Evolutionary conservation across 225 moss, liverwort and hornwort species (phyloP).

Genomic region (Climacium dendroides): DNA sequence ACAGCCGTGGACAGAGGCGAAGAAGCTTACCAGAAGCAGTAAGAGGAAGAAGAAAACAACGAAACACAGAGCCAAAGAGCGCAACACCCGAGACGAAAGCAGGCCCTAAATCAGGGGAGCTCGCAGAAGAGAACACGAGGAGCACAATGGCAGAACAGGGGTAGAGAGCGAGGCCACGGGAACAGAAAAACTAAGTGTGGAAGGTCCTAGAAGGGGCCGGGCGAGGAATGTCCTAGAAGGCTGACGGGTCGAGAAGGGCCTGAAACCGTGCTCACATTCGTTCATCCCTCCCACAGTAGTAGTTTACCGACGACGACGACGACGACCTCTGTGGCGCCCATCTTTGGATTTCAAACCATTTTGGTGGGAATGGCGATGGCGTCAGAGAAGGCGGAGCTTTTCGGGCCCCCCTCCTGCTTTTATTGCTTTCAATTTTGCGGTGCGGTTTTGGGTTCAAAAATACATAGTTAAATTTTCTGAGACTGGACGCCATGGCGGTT

Average conservation of each 20-base stretch:
- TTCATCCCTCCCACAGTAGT: background rate
- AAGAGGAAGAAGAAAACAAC: background rate
- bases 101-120: background rate
- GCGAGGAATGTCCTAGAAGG: constrained; percentile 3
- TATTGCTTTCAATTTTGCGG: background rate
- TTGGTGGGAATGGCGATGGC: background rate
- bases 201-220: background rate
- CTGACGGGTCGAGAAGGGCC: background rate
- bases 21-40: background rate
- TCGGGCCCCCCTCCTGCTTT: background rate
- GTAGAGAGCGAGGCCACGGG: background rate
- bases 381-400: background rate
- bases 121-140: background rate
- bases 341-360: background rate
- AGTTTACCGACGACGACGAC: background rate
- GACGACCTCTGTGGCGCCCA: background rate
- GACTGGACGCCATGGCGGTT: background rate
- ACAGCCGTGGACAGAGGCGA: background rate
- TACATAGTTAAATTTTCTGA: background rate
- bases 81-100: background rate
- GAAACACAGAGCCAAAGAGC: background rate
- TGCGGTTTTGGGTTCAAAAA: background rate
- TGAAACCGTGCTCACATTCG: constrained; percentile 12
- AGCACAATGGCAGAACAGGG: background rate
- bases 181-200: background rate